These are phyloP conservation scores for Xerocomus alliaceus DNA, from an alignment of 1,284 basidiomycete genomes.

Conservation along the genomic window DNA sequence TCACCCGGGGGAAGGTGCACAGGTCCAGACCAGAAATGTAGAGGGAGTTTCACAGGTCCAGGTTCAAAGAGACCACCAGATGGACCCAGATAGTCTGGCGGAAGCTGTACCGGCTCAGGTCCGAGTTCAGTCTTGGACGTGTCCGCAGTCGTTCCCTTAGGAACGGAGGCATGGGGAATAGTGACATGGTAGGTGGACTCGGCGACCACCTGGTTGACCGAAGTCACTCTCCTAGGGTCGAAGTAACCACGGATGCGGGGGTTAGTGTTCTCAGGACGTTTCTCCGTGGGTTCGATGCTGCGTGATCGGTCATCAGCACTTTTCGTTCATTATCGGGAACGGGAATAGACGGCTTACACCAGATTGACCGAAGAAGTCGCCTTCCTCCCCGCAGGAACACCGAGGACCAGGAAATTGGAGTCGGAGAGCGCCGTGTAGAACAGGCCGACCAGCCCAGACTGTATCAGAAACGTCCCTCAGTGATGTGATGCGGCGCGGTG, in stretches of 20 bases:
- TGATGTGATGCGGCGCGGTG: background rate
- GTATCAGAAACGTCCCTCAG: background rate
- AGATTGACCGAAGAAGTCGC: slow-evolving; percentile 37
- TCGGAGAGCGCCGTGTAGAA: slow-evolving; percentile 40
- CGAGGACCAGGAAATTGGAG: slow-evolving; percentile 39
- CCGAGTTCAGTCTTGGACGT: slow-evolving; percentile 33
- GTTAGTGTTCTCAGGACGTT: slow-evolving; percentile 22
- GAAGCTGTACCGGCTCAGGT: slow-evolving; percentile 20
- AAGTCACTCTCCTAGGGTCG: slow-evolving; percentile 36
- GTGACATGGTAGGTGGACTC: slow-evolving; percentile 31
- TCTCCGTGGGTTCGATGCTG: slow-evolving; percentile 40
- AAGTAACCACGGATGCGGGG: slow-evolving; percentile 35
- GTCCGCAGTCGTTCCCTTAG: slow-evolving; percentile 8
- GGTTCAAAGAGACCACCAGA: slow-evolving; percentile 32
- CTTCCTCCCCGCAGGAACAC: slow-evolving; percentile 31
- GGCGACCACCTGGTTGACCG: slow-evolving; percentile 38
- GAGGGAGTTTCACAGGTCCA: slow-evolving; percentile 30
- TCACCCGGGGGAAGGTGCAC: slow-evolving; percentile 29
- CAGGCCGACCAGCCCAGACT: slow-evolving; percentile 40
- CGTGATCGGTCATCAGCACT: background rate
- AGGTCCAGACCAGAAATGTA: slow-evolving; percentile 17
- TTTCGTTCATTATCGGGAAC: background rate
- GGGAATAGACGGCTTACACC: slow-evolving; percentile 17
- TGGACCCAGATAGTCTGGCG: slow-evolving; percentile 9
- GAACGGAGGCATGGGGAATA: slow-evolving; percentile 33